A percentile compares a stretch with the other conserved stretches of the same genome.
Conservation (phyloP, 192 early-diverging fungal genomes). For the Neocallimastix lanati region DNA sequence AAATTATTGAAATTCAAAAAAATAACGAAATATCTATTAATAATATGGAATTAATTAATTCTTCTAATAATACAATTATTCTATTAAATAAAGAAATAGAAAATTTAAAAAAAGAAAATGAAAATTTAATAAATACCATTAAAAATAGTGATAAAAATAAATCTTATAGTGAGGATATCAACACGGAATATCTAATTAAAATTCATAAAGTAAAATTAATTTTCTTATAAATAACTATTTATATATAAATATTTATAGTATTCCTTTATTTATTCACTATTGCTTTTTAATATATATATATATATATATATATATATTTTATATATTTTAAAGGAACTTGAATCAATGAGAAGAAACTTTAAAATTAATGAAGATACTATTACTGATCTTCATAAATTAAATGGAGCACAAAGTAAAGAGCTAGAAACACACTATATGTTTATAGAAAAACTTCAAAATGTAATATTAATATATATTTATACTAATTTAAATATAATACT, state of each 20-base stretch:
- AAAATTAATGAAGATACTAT: not conserved
- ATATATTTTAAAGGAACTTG: not conserved
- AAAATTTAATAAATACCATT: not conserved
- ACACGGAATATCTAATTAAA: not conserved
- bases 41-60: not conserved
- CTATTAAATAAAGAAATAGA: not conserved
- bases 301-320: too few relatives aligned
- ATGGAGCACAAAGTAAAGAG: not conserved
- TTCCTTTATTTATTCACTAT: too few relatives aligned
- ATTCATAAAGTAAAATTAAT: not conserved
- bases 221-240: too few relatives aligned
- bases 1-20: not conserved
- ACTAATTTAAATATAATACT: too few relatives aligned
- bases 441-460: not conserved
- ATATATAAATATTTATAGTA: too few relatives aligned
- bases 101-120: not conserved
- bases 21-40: not conserved
- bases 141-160: not conserved
- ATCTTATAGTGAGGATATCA: not conserved
- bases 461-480: too few relatives aligned
- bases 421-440: not conserved
- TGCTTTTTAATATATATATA: too few relatives aligned
- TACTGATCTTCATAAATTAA: not conserved
- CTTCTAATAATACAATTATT: not conserved
- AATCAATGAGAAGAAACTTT: not conserved